Conservation (phyloP, 495 filamentous ascomycete species). For the Hypomontagnella monticulosa region DNA sequence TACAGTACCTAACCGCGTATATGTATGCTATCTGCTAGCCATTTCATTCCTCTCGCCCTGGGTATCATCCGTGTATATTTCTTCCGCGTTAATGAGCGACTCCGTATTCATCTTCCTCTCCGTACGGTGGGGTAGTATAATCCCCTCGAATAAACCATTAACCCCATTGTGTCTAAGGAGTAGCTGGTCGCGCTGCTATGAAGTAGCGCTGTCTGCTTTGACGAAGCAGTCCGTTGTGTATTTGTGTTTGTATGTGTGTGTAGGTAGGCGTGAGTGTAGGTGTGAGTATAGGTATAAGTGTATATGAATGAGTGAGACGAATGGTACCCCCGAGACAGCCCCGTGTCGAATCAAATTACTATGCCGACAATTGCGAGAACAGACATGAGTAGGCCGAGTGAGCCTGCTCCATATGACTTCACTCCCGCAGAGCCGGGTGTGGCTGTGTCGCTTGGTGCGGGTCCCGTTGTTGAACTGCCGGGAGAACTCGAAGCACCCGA, state of each 20-base stretch:
- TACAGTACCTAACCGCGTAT: constrained; percentile 31
- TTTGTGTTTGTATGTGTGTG: constrained; percentile 5
- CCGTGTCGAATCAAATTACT: constrained; percentile 12
- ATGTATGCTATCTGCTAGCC: constrained; percentile 8
- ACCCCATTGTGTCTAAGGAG: constrained; percentile 9
- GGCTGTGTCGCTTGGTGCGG: constrained; percentile 16
- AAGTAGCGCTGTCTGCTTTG: constrained; percentile 10
- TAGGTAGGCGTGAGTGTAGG: too few species aligned
- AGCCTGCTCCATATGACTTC: constrained; percentile 13
- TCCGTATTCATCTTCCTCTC: not conserved
- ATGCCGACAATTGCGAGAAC: constrained; percentile 20
- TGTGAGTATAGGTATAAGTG: too few species aligned
- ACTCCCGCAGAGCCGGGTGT: constrained; percentile 22
- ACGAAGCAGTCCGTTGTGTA: constrained; percentile 16
- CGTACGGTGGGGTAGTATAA: not conserved
- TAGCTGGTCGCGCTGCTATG: not conserved
- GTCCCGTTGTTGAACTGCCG: constrained; percentile 11
- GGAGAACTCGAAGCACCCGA: too few species aligned
- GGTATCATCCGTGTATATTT: constrained; percentile 35
- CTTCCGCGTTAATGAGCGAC: not conserved
- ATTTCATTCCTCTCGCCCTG: constrained; percentile 19
- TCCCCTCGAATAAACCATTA: constrained; percentile 6
- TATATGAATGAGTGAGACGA: constrained; percentile 14
- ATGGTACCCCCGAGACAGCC: constrained; percentile 2
- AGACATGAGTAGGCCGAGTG: constrained; percentile 18